A percentile compares a stretch with the other conserved stretches of the same genome.
phyloP scores from a whole-genome alignment of 1,139 yeast genomes.

The Suhomyces bribrorum region DNA sequence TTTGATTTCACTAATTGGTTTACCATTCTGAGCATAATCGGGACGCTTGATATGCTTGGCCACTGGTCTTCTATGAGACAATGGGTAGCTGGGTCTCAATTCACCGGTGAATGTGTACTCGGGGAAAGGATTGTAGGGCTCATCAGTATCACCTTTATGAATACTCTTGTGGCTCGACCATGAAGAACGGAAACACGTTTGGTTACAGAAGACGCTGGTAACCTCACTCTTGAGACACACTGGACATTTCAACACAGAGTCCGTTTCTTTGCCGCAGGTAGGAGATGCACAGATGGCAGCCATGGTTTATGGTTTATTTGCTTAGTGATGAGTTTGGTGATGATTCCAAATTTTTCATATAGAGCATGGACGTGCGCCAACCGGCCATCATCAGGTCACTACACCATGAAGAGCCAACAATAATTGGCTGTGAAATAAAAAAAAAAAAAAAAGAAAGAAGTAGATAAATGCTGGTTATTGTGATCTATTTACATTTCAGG shows the following conservation, averaged over 20 bases:
- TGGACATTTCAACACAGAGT: constrained; percentile 83
- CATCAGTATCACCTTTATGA: constrained; percentile 46
- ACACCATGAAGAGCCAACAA: too few species aligned
- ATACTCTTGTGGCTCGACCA: constrained; percentile 62
- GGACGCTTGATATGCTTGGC: constrained; percentile 76
- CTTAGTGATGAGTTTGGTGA: constrained; percentile 4
- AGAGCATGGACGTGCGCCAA: constrained; percentile 3
- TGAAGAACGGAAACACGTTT: constrained; percentile 75
- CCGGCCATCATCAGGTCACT: constrained; percentile 1
- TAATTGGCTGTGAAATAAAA: too few species aligned
- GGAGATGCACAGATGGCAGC: constrained; percentile 61
- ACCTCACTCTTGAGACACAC: constrained; percentile 76
- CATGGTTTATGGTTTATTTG: constrained; percentile 15
- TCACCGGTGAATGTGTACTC: constrained; percentile 71
- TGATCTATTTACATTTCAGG: not conserved
- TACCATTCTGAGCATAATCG: constrained; percentile 82
- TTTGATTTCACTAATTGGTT: constrained; percentile 75
- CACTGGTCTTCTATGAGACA: constrained; percentile 66
- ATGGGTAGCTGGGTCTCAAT: constrained; percentile 78
- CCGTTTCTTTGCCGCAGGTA: constrained; percentile 81
- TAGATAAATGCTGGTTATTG: too few species aligned
- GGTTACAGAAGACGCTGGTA: constrained; percentile 73
- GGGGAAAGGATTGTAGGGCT: constrained; percentile 84
- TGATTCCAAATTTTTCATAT: not conserved
- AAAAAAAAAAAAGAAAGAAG: too few species aligned